Evolutionary conservation across 2,329 filamentous ascomycete species (phyloP).

Genomic region (Aspergillus versicolor): DNA sequence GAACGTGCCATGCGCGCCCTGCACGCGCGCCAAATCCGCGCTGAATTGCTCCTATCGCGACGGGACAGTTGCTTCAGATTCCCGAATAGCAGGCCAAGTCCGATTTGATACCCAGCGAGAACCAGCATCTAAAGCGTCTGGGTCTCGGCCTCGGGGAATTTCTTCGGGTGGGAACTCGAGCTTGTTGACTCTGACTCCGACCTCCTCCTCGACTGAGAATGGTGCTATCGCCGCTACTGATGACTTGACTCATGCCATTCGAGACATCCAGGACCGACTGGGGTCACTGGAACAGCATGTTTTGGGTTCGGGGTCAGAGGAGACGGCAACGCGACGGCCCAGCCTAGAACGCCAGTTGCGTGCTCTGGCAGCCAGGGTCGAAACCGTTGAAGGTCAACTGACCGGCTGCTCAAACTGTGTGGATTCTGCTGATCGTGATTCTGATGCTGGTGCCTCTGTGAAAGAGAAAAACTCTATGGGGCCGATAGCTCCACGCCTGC

Average conservation of each 20-base stretch:
- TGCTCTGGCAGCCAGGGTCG: neutral
- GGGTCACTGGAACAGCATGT: neutral
- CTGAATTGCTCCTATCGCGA: slow-evolving; percentile 26
- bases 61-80: neutral
- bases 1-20: slow-evolving; percentile 27
- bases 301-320: neutral
- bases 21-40: slow-evolving; percentile 21
- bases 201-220: neutral
- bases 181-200: neutral
- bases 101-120: too few species aligned
- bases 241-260: neutral
- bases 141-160: too few species aligned
- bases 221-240: neutral
- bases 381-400: neutral
- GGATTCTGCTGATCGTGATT: neutral
- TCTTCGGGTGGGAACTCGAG: too few species aligned
- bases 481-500: too few species aligned
- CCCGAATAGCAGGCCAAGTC: too few species aligned
- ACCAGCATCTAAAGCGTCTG: too few species aligned
- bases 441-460: too few species aligned
- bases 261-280: neutral
- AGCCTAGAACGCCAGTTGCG: neutral
- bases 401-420: neutral
- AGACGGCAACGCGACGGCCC: too few species aligned
- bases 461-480: too few species aligned